phyloP scores from a whole-genome alignment of 495 filamentous ascomycete genomes.

The Aspergillus coremiiformis region DNA sequence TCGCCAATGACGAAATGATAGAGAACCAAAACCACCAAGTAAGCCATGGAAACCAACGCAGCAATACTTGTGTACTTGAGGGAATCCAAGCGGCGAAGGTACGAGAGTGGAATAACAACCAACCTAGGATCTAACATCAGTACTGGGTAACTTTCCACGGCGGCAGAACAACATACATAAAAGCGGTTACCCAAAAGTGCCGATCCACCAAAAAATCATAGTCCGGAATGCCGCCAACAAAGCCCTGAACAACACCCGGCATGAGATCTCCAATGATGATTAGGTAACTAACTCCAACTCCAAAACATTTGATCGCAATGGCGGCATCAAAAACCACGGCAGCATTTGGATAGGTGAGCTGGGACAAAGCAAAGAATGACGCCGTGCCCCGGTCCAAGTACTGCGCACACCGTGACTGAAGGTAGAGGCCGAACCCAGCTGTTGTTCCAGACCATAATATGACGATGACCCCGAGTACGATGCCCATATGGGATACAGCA shows the following conservation, averaged over 20 bases:
- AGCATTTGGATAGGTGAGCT: conserved; percentile 94
- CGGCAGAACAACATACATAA: conserved; percentile 55
- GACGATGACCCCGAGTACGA: conserved; percentile 71
- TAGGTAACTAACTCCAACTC: conserved; percentile 90
- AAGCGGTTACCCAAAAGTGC: conserved; percentile 96
- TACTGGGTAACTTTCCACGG: conserved; percentile 3
- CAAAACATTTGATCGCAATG: conserved; percentile 97
- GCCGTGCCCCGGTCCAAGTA: conserved; percentile 80
- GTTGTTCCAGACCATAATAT: conserved; percentile 86
- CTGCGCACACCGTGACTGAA: conserved; percentile 83
- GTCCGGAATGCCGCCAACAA: conserved; percentile 51
- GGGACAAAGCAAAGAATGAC: conserved; percentile 88
- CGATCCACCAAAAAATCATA: conserved; percentile 74
- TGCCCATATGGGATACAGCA: conserved; percentile 86
- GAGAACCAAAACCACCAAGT: conserved; percentile 83
- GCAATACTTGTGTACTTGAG: conserved; percentile 95
- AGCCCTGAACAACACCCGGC: conserved; percentile 83
- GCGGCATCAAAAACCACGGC: conserved; percentile 93
- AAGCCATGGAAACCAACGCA: conserved; percentile 86
- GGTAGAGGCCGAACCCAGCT: conserved; percentile 88
- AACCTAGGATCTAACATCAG: conserved; percentile 48
- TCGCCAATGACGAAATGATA: conserved; percentile 82
- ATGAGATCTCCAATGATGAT: conserved; percentile 98
- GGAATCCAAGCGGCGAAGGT: conserved; percentile 83
- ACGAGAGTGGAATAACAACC: conserved; percentile 88